Evolutionary conservation across 371 early-diverging fungal species (phyloP), one percentile per base, ranked within the genome.

Genomic region (Circinella umbellata): DNA sequence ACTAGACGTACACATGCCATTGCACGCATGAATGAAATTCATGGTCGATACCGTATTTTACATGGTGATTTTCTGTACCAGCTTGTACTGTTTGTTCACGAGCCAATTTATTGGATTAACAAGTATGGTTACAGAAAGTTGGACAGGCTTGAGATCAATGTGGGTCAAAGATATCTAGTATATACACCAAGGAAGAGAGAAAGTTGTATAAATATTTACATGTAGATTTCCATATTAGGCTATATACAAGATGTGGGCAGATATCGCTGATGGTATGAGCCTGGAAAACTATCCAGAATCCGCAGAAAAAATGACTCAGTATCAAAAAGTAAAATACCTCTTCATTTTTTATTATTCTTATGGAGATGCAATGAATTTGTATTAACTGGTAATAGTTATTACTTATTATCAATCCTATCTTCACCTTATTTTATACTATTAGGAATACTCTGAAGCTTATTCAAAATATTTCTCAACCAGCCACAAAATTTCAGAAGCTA

Each of bases 221-320:
- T 34, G 11, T 13, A 27, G 1, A 14, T 34, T 57, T 57, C 57
- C 4, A n/a, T 10, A 34, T 27, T 51, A 68, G 61, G 78, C 78
- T 9, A 70, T 76, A 46, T 83, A 75, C 57, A 77, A 70, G 13
- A 69, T 84, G 1, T 88, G 87, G 87, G 69, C 68, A n/a, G 69
- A 75, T 51, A 70, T 77, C 61, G 85, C 84, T 0, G 61, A 64
- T 10, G 68, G 70, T 17, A 83, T 87, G 85, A 71, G 75, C 5
- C 82, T 89, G 38, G 75, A 84, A 65, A 77, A 82, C 69, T 86
- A 87, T 49, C 89, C 87, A 4, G 69, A 71, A 9, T 77, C 85
- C 5, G 20, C 73, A 4, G 76, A 82, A 37, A 80, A 77, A n/a
- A 69, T 86, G 54, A 48, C 27, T 9, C 63, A 65, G n/a, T 80